Conservation (phyloP, 2,329 filamentous ascomycete species). For the Pseudocercospora vitis region DNA sequence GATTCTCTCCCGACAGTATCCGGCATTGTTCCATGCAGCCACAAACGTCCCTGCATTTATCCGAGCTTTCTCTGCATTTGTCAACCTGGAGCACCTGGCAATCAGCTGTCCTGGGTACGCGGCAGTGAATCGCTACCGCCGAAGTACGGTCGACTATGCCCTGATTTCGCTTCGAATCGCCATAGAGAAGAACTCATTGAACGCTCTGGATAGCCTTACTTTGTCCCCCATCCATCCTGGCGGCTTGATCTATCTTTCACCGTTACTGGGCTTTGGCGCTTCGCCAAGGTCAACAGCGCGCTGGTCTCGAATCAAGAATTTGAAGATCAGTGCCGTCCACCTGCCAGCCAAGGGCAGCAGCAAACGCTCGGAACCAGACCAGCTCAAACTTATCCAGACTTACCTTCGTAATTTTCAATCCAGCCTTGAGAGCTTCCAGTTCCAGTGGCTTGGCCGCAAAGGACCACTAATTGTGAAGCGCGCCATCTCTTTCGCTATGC, state of each 20-base stretch:
- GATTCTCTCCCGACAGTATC: constrained; percentile 81
- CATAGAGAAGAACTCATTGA: constrained; percentile 69
- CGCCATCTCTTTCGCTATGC: constrained; percentile 41
- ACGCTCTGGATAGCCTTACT: constrained; percentile 66
- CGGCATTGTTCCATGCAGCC: constrained; percentile 83
- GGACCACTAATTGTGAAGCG: constrained; percentile 74
- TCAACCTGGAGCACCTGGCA: constrained; percentile 70
- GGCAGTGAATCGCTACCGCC: constrained; percentile 65
- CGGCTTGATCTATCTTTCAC: constrained; percentile 74
- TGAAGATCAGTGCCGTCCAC: constrained; percentile 65
- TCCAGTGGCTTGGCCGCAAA: constrained; percentile 72
- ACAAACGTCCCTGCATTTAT: constrained; percentile 86
- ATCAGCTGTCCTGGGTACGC: constrained; percentile 75
- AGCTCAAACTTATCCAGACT: constrained; percentile 66
- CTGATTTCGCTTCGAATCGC: constrained; percentile 84
- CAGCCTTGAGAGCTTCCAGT: constrained; percentile 59
- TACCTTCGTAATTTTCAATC: constrained; percentile 67
- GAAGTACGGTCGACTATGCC: constrained; percentile 81
- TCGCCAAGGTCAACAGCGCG: constrained; percentile 69
- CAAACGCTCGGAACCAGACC: constrained; percentile 56
- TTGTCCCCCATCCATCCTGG: constrained; percentile 72
- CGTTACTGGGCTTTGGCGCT: constrained; percentile 70
- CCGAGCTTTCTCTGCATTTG: constrained; percentile 66
- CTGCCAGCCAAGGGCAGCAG: constrained; percentile 51
- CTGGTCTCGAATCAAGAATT: constrained; percentile 75